Base-by-base conservation (phyloP, 2,329 filamentous ascomycete species). In the Zymoseptoria ardabiliae region DNA sequence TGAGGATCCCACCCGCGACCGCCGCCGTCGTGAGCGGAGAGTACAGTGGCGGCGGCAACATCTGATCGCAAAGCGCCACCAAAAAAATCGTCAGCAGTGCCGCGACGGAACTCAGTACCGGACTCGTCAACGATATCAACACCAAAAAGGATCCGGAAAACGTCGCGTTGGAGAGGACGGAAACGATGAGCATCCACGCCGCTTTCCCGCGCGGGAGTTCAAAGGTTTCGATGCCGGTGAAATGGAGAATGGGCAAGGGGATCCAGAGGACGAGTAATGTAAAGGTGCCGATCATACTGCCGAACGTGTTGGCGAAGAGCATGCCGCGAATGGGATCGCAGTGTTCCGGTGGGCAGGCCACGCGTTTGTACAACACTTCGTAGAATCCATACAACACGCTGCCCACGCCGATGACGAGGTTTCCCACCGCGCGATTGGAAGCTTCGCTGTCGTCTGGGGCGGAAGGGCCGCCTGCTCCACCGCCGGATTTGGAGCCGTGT, bases 41-140 rank as follows among this genome's bases (percentile, higher is more conserved):
- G 54, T 93, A 90, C n/a, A 81, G 70, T 2, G 79, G 79, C 4
- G 77, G 77, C 0, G 90, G 95, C 50, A 92, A 79, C 58, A 92
- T 72, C 85, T 94, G 95, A 75, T 99, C 94, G 58, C 90, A 90
- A 28, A 97, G 79, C 0, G 93, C 94, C 6, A 99, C 94, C 61
- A 97, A 85, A 80, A 99, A 97, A 66, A 99, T 99, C 21, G 94
- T 99, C 53, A 99, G 80, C 6, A 99, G 83, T 2, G 93, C 91
- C 0, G 94, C 94, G 10, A 99, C 94, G 19, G 89, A 95, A 59
- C 66, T 69, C 4, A 99, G 80, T 2, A 99, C 94, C 0, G 94
- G 94, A 19, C 88, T 93, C 0, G 94, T 99, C 25, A 99, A 81
- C 17, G 87, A 91, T 70, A 99, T 97, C 56, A 99, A 82, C 35